Evolutionary conservation across 1,284 basidiomycete species (phyloP).

Genomic region (Pascua guehoae): DNA sequence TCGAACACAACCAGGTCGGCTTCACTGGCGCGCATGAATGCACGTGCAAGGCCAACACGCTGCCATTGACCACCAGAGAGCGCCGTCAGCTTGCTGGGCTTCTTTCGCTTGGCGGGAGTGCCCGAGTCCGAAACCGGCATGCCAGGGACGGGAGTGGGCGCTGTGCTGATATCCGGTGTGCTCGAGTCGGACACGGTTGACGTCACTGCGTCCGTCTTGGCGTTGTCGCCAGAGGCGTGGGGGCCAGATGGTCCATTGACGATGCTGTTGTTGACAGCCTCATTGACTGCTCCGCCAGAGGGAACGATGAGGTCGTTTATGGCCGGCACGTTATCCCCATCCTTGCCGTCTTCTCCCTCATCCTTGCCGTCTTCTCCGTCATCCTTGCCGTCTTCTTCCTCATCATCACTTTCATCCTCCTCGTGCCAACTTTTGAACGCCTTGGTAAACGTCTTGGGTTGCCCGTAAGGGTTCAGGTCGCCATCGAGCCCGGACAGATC

Average conservation of each 20-base stretch:
- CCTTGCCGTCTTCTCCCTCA: background rate
- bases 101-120: background rate
- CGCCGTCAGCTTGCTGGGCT: background rate
- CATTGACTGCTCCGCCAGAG: no score
- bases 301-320: no score
- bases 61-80: conserved; percentile 63
- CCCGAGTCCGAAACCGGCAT: background rate
- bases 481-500: conserved; percentile 23
- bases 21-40: conserved; percentile 78
- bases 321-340: background rate
- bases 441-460: background rate
- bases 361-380: conserved; percentile 2
- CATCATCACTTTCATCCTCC: background rate
- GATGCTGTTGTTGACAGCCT: no score
- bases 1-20: conserved; percentile 76
- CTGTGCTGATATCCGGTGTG: background rate
- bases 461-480: conserved; percentile 11
- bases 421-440: conserved; percentile 2
- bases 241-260: no score
- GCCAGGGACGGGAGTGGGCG: background rate
- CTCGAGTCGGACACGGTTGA: background rate
- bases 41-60: conserved; percentile 71
- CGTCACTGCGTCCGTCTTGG: background rate
- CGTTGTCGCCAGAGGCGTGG: no score
- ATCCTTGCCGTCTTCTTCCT: conserved; percentile 4